Conservation (phyloP, 176 grass and related monocot species). For the Oryza rufipogon region DNA sequence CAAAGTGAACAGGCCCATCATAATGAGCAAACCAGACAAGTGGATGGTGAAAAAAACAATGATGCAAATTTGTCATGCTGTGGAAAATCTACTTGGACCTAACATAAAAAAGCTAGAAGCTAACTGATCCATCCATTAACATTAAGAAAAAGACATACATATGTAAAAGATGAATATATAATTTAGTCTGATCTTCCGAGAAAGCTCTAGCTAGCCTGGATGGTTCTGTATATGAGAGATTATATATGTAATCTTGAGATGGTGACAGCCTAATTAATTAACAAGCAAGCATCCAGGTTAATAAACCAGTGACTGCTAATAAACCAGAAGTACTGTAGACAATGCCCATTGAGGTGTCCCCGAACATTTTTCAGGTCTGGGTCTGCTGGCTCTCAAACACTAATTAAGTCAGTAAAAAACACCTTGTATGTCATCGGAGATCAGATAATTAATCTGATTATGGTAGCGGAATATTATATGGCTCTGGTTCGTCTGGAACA, state of each 20-base stretch:
- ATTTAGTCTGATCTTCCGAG: not conserved
- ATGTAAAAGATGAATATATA: not conserved
- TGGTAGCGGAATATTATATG: not conserved
- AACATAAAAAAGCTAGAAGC: not conserved
- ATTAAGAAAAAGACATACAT: not conserved
- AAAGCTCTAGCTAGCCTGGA: not conserved
- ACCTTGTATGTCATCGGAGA: too few species aligned
- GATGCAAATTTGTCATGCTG: not conserved
- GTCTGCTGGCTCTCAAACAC: too few species aligned
- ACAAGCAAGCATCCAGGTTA: too few species aligned
- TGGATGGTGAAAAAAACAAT: not conserved
- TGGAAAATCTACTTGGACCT: not conserved
- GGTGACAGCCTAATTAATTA: not conserved
- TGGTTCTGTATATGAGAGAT: not conserved
- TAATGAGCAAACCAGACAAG: not conserved
- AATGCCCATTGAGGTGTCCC: too few species aligned
- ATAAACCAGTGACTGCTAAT: too few species aligned
- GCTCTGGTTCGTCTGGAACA: not conserved
- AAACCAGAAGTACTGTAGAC: too few species aligned
- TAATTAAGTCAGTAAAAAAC: too few species aligned
- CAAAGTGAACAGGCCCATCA: not conserved
- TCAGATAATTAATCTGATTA: not conserved
- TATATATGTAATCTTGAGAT: not conserved
- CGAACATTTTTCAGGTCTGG: not conserved
- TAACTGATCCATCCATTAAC: not conserved